Conservation (phyloP, 352 stramenopile species). For the Phytophthora colocasiae region DNA sequence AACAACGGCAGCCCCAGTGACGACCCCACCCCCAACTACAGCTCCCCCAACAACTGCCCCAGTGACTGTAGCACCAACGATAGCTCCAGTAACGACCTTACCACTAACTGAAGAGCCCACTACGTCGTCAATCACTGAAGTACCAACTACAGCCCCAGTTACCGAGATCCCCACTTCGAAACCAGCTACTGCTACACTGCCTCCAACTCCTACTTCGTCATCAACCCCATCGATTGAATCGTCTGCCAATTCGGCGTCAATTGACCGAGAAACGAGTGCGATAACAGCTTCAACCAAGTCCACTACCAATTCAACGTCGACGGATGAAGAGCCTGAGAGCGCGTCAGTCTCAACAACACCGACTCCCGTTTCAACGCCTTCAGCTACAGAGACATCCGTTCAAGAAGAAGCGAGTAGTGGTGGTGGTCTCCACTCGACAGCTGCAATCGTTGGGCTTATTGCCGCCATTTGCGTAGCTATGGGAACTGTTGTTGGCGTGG, state of each 20-base stretch:
- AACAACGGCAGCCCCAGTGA: conserved; percentile 1
- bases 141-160: background rate
- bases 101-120: conserved; percentile 5
- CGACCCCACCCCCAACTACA: background rate
- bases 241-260: background rate
- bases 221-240: conserved; percentile 1
- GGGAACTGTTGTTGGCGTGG: conserved; percentile 19
- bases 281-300: background rate
- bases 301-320: conserved; percentile 9
- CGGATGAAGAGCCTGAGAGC: background rate
- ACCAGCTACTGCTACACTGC: background rate
- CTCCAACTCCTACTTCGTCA: conserved; percentile 1
- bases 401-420: conserved; percentile 26
- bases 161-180: background rate
- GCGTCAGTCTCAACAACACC: conserved; percentile 4
- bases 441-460: conserved; percentile 23
- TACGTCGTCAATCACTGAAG: conserved; percentile 1
- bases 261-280: conserved; percentile 2
- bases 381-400: conserved; percentile 21
- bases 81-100: conserved; percentile 2
- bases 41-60: background rate
- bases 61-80: conserved; percentile 3
- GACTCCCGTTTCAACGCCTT: conserved; percentile 12
- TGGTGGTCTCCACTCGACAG: conserved; percentile 17
- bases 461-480: conserved; percentile 27